Percentiles rank a stretch among this genome's conserved stretches.
Evolutionary conservation across 78 protist species (phyloP).

Genomic region (Dictyostelium firmibasis): DNA sequence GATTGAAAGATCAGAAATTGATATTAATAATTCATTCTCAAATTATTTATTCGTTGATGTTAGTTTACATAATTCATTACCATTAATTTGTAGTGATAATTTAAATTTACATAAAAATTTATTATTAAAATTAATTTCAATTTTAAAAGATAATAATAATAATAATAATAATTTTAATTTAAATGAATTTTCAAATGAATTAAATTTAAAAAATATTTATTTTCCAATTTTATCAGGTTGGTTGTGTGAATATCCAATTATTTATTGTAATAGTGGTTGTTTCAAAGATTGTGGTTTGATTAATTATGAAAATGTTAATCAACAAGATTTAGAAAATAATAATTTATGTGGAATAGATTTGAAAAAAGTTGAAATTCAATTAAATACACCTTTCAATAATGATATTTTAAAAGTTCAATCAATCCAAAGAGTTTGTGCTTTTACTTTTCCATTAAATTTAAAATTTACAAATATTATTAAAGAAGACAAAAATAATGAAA

Average conservation of each 20-base stretch:
- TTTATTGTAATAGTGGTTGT: conserved; percentile 23
- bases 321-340: not conserved
- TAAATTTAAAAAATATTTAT: not conserved
- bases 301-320: not conserved
- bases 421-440: not conserved
- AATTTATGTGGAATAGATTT: not conserved
- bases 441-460: not conserved
- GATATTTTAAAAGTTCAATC: not conserved
- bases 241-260: conserved; percentile 45
- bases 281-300: not conserved
- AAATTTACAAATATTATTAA: no score
- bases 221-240: conserved; percentile 35
- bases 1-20: not conserved
- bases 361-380: not conserved
- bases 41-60: conserved; percentile 21
- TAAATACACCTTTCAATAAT: not conserved
- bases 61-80: not conserved
- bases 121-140: not conserved
- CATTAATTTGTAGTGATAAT: not conserved
- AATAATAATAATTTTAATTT: not conserved
- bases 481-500: not conserved
- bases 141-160: not conserved
- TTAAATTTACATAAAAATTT: not conserved
- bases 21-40: not conserved
- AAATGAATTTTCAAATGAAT: not conserved